Percentiles rank a stretch among this genome's conserved stretches.
phyloP scores from a whole-genome alignment of 306 rosid species.

The Fragaria ananassa region DNA sequence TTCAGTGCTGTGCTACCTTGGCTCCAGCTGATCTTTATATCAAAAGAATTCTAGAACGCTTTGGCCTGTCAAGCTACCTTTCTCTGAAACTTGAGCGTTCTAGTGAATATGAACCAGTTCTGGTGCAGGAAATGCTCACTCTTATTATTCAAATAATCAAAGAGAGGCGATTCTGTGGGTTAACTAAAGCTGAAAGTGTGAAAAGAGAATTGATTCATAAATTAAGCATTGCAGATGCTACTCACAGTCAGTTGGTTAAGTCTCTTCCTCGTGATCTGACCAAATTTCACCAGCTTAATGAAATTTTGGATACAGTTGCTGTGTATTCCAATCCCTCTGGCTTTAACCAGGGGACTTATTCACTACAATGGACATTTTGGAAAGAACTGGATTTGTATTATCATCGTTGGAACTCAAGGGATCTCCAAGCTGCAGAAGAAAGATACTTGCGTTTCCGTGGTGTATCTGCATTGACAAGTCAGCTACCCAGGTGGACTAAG shows the following conservation, averaged over 20 bases:
- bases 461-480: slow-evolving; percentile 59
- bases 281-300: slow-evolving; percentile 70
- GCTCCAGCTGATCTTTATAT: slow-evolving; percentile 82
- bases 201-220: slow-evolving; percentile 82
- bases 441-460: slow-evolving; percentile 76
- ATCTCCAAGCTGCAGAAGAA: slow-evolving; percentile 93
- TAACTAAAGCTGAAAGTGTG: slow-evolving; percentile 72
- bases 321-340: slow-evolving; percentile 85
- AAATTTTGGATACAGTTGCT: slow-evolving; percentile 65
- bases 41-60: slow-evolving; percentile 78
- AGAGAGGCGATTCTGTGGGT: slow-evolving; percentile 92
- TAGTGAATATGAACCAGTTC: slow-evolving; percentile 79
- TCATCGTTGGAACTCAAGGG: slow-evolving; percentile 94
- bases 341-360: slow-evolving; percentile 94
- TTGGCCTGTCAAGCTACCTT: slow-evolving; percentile 68
- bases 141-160: slow-evolving; percentile 85
- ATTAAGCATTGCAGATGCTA: slow-evolving; percentile 76
- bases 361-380: slow-evolving; percentile 78
- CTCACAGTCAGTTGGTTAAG: slow-evolving; percentile 91
- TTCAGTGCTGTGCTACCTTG: slow-evolving; percentile 91
- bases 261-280: slow-evolving; percentile 91
- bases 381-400: slow-evolving; percentile 86
- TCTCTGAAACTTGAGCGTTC: slow-evolving; percentile 60
- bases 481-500: slow-evolving; percentile 80
- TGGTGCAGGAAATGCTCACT: slow-evolving; percentile 90